Evolutionary conservation across 2,329 filamentous ascomycete species (phyloP).

Genomic region (Delphinella strobiligena): DNA sequence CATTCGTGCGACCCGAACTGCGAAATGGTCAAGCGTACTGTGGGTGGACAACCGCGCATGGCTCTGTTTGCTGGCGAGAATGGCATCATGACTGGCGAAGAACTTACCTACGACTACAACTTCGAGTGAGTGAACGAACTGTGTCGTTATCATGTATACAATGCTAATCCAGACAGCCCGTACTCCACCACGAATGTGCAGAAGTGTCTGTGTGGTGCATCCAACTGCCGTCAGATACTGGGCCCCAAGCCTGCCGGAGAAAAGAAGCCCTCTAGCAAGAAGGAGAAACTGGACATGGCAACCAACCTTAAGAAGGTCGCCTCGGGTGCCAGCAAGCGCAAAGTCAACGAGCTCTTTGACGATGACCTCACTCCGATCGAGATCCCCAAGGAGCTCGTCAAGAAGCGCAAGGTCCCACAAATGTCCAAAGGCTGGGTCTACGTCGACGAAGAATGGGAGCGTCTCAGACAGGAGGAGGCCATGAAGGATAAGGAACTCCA

Average conservation of each 20-base stretch:
- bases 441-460: constrained; percentile 9
- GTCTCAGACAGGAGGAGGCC: constrained; percentile 8
- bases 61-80: constrained; percentile 84
- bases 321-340: neutral
- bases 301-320: constrained; percentile 7
- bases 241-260: constrained; percentile 43
- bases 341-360: constrained; percentile 5
- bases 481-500: constrained; percentile 8
- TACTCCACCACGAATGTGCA: constrained; percentile 52
- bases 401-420: constrained; percentile 11
- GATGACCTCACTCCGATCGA: constrained; percentile 1
- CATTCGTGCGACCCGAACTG: constrained; percentile 96
- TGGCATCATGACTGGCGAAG: constrained; percentile 87
- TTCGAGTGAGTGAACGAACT: constrained; percentile 46
- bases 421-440: constrained; percentile 11
- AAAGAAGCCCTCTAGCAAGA: constrained; percentile 14
- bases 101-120: constrained; percentile 88
- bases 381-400: constrained; percentile 8
- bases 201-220: constrained; percentile 47
- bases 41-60: constrained; percentile 88
- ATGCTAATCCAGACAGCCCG: constrained; percentile 24
- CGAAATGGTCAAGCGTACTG: constrained; percentile 91
- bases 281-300: constrained; percentile 9
- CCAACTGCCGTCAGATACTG: constrained; percentile 47
- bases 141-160: constrained; percentile 8